Conservation (phyloP, 805 yeast species). For the Ogataea philodendri region DNA sequence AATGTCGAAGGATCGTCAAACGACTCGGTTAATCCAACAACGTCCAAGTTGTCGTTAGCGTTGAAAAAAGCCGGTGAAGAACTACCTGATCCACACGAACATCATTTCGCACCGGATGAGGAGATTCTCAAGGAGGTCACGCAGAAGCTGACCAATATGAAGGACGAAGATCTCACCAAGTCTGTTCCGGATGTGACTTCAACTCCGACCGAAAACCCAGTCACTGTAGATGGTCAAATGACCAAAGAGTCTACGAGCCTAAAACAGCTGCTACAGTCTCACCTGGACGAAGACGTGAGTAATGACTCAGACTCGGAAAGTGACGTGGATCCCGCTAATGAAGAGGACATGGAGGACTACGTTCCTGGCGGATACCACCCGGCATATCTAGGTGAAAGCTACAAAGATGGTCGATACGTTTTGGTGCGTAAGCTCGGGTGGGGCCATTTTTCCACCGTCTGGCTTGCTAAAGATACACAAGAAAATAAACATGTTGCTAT, state of each 20-base stretch:
- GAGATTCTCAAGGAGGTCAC: slow-evolving; percentile 30
- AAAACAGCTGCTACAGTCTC: slow-evolving; percentile 18
- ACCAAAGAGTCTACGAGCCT: slow-evolving; percentile 7
- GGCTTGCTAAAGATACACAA: slow-evolving; percentile 72
- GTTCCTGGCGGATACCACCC: slow-evolving; percentile 96
- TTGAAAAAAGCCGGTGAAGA: slow-evolving; percentile 25
- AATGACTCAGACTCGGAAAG: slow-evolving; percentile 30
- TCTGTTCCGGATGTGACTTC: slow-evolving; percentile 11
- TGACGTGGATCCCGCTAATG: slow-evolving; percentile 48
- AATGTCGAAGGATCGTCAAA: slow-evolving; percentile 4
- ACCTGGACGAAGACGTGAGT: slow-evolving; percentile 36
- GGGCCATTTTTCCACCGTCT: slow-evolving; percentile 97
- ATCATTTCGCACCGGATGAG: slow-evolving; percentile 27
- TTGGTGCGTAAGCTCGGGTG: slow-evolving; percentile 91
- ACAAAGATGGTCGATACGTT: slow-evolving; percentile 66
- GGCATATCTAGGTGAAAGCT: slow-evolving; percentile 81
- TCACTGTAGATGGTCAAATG: slow-evolving; percentile 12
- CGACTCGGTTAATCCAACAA: slow-evolving; percentile 13
- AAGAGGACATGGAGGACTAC: slow-evolving; percentile 85
- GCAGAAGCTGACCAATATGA: slow-evolving; percentile 24
- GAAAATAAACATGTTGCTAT: slow-evolving; percentile 79
- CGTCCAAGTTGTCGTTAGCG: slow-evolving; percentile 33
- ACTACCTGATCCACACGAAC: slow-evolving; percentile 24
- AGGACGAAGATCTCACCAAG: slow-evolving; percentile 22
- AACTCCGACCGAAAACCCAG: slow-evolving; percentile 10